phyloP scores from a whole-genome alignment of 1,139 yeast species.

The Arxiozyma heterogenica region DNA sequence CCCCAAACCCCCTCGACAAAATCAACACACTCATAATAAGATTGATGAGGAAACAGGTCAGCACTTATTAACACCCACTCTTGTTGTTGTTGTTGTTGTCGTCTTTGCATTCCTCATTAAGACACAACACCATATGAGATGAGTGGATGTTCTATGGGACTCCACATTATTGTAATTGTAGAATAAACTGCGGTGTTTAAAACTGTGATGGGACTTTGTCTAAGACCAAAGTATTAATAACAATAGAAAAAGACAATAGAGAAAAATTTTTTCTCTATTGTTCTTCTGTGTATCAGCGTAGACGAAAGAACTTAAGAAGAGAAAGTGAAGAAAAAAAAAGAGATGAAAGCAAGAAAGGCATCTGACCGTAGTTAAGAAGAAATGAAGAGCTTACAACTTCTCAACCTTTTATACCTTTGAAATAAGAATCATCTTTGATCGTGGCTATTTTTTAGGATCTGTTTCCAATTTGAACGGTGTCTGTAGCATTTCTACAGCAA shows the following conservation, averaged over 20 bases:
- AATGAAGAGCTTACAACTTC: no score
- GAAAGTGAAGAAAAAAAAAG: no score
- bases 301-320: background rate
- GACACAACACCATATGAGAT: background rate
- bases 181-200: background rate
- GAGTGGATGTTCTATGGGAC: background rate
- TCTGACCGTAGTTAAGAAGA: conserved; percentile 1
- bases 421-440: background rate
- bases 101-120: no score
- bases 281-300: background rate
- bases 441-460: background rate
- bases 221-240: no score
- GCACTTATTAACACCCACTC: no score
- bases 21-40: no score
- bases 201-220: background rate
- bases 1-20: no score
- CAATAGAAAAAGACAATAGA: background rate
- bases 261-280: background rate
- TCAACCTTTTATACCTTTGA: background rate
- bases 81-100: no score
- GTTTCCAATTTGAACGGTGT: conserved; percentile 1
- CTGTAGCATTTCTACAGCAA: background rate
- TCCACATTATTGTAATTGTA: background rate
- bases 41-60: no score
- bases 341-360: background rate